Conservation (phyloP, 768 basidiomycete genomes). For the Tricholoma flavovirens region DNA sequence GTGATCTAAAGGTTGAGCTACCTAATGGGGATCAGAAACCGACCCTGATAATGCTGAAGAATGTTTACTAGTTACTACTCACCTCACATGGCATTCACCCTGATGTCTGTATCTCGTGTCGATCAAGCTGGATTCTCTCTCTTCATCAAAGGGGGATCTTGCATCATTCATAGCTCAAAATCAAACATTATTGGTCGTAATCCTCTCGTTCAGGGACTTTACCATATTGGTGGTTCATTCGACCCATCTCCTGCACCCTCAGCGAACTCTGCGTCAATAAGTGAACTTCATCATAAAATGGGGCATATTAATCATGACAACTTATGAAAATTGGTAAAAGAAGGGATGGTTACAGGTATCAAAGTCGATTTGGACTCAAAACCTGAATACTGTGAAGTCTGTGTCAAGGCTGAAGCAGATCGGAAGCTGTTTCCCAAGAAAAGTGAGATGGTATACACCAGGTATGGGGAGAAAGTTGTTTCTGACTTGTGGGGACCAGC, state of each 20-base stretch:
- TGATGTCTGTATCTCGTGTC: too few species aligned
- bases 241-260: conserved; percentile 3
- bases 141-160: neutral
- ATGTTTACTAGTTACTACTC: too few species aligned
- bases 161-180: too few species aligned
- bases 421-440: too few species aligned
- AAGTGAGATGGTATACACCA: too few species aligned
- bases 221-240: conserved; percentile 12
- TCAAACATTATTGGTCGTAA: too few species aligned
- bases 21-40: too few species aligned
- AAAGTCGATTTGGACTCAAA: conserved; percentile 19
- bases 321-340: conserved; percentile 20
- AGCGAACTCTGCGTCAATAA: conserved; percentile 15
- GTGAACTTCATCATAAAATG: conserved; percentile 29
- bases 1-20: too few species aligned
- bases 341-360: conserved; percentile 27
- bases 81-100: too few species aligned
- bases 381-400: conserved; percentile 20
- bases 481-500: too few species aligned
- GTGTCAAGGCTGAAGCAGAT: conserved; percentile 17
- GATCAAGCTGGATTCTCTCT: conserved; percentile 10
- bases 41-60: too few species aligned
- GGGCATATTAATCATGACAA: conserved; percentile 13
- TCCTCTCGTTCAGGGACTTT: conserved; percentile 20
- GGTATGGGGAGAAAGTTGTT: neutral